These are phyloP conservation scores for Silene conica DNA, from an alignment of 148 eudicot species.

Conservation along the genomic window DNA sequence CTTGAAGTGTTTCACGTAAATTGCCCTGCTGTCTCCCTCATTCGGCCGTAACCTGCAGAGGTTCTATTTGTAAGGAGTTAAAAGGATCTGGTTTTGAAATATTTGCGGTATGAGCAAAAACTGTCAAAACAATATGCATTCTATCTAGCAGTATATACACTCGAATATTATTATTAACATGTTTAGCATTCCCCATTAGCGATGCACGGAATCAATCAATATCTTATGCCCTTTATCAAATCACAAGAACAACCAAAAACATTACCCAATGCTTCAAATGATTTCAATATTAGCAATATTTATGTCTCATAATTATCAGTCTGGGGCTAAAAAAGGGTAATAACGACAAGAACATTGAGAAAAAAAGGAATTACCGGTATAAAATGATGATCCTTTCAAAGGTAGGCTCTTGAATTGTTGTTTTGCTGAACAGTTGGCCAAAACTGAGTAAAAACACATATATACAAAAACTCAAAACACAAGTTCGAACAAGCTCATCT, in stretches of 20 bases:
- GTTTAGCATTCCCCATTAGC: too few species aligned
- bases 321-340: not conserved
- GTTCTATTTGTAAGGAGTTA: slow-evolving; percentile 23
- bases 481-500: not conserved
- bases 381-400: slow-evolving; percentile 89
- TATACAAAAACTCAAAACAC: slow-evolving; percentile 3
- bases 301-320: not conserved
- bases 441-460: slow-evolving; percentile 32
- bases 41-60: slow-evolving; percentile 25
- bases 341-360: not conserved
- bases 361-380: slow-evolving; percentile 49
- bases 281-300: too few species aligned
- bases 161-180: not conserved
- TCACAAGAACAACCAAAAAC: too few species aligned
- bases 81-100: not conserved
- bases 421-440: slow-evolving; percentile 48
- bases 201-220: not conserved
- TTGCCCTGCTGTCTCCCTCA: slow-evolving; percentile 40
- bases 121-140: not conserved
- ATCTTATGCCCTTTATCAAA: too few species aligned
- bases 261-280: not conserved
- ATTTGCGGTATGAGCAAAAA: not conserved
- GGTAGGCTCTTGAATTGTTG: slow-evolving; percentile 92
- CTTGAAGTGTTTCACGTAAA: slow-evolving; percentile 83
- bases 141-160: not conserved